Evolutionary conservation across 768 basidiomycete genomes (phyloP).

Genomic region (Strobilomyces confusus): DNA sequence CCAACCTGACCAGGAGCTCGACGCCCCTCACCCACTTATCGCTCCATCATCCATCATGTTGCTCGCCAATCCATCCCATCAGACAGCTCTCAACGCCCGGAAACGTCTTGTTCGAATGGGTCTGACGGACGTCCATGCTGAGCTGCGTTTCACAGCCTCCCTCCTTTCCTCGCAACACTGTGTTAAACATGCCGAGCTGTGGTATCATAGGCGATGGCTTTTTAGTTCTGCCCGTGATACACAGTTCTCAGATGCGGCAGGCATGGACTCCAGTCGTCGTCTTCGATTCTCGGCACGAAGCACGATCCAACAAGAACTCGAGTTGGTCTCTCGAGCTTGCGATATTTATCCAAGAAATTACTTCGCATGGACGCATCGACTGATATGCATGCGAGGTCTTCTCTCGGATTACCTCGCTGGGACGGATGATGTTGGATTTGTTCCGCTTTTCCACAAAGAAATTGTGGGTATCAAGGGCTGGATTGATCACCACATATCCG

Average conservation of each 20-base stretch:
- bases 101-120: conserved; percentile 47
- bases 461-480: conserved; percentile 39
- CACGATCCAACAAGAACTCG: conserved; percentile 45
- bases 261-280: background rate
- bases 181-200: conserved; percentile 63
- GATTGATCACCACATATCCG: conserved; percentile 63
- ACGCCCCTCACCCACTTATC: conserved; percentile 15
- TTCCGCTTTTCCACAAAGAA: conserved; percentile 39
- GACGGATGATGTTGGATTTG: conserved; percentile 10
- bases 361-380: conserved; percentile 67
- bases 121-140: conserved; percentile 36
- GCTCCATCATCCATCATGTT: conserved; percentile 48
- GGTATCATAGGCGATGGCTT: conserved; percentile 71
- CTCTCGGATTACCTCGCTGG: conserved; percentile 18
- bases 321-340: conserved; percentile 45
- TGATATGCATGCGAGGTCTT: conserved; percentile 41
- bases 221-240: conserved; percentile 34
- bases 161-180: conserved; percentile 50
- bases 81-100: conserved; percentile 60
- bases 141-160: conserved; percentile 45
- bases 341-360: conserved; percentile 70
- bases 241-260: background rate
- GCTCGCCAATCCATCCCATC: conserved; percentile 64
- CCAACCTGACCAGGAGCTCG: conserved; percentile 1
- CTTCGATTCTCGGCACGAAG: conserved; percentile 29